Evolutionary conservation across 192 early-diverging fungal genomes (phyloP).

Genomic region (Podila epigama): DNA sequence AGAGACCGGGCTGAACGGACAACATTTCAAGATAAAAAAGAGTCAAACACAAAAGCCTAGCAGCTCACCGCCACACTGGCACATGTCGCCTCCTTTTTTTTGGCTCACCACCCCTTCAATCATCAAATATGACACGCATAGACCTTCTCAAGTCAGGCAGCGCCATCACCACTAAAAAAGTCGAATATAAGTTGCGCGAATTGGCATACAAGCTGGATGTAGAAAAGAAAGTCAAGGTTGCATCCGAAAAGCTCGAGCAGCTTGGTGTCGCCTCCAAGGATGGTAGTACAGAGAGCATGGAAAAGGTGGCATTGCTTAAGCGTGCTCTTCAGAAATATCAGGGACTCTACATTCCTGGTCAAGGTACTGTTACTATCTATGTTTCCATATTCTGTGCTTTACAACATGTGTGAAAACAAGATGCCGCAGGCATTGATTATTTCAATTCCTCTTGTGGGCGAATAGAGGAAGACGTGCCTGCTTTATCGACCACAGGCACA

Average conservation of each 20-base stretch:
- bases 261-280: constrained; percentile 56
- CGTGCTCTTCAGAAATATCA: constrained; percentile 86
- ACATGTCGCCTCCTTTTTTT: constrained; percentile 52
- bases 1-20: no score
- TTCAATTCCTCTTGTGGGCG: neutral
- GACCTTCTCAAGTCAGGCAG: constrained; percentile 72
- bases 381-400: neutral
- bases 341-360: constrained; percentile 78
- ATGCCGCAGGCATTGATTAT: neutral
- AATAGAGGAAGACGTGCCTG: constrained; percentile 34
- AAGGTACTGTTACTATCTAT: constrained; percentile 15
- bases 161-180: constrained; percentile 69
- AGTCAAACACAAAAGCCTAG: no score
- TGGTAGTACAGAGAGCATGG: constrained; percentile 67
- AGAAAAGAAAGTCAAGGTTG: constrained; percentile 89
- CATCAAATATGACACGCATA: constrained; percentile 42
- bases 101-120: constrained; percentile 14
- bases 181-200: constrained; percentile 85
- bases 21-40: no score
- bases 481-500: constrained; percentile 50
- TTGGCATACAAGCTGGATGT: constrained; percentile 91
- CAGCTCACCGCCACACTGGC: no score
- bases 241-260: constrained; percentile 77
- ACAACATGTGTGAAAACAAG: neutral
- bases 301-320: constrained; percentile 76